A percentile compares a stretch with the other conserved stretches of the same genome.
Conservation (phyloP, 352 stramenopile genomes). For the Globisporangium camurandrum region DNA sequence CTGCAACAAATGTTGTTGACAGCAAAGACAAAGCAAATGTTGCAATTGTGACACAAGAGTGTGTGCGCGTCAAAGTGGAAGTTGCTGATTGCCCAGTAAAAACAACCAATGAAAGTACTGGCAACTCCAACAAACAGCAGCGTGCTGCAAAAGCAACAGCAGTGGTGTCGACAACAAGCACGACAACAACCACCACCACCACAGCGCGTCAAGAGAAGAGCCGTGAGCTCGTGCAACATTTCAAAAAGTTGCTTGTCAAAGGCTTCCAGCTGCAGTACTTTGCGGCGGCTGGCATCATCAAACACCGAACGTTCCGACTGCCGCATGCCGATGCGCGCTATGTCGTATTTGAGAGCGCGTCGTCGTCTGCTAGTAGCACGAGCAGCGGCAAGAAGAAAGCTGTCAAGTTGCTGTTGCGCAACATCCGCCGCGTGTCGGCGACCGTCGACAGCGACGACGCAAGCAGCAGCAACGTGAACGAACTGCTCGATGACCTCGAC, state of each 20-base stretch:
- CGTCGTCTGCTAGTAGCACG: not conserved
- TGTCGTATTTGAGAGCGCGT: conserved; percentile 46
- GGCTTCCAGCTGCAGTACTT: conserved; percentile 61
- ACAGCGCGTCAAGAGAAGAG: conserved; percentile 32
- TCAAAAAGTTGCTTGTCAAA: conserved; percentile 66
- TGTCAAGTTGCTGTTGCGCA: conserved; percentile 47
- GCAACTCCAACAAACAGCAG: too few relatives aligned
- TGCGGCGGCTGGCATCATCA: conserved; percentile 31
- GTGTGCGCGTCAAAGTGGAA: not conserved
- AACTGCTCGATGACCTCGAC: conserved; percentile 15
- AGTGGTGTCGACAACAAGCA: not conserved
- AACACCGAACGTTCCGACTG: conserved; percentile 37
- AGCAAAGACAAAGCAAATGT: not conserved
- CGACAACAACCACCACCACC: too few relatives aligned
- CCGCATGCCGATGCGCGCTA: conserved; percentile 29
- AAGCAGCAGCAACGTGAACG: not conserved
- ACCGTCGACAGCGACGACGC: conserved; percentile 11
- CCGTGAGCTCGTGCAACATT: conserved; percentile 53
- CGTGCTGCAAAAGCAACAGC: not conserved
- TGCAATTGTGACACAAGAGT: too few relatives aligned
- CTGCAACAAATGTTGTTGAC: not conserved
- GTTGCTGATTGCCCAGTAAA: too few relatives aligned
- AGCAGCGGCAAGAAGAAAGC: conserved; percentile 41
- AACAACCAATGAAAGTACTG: too few relatives aligned
- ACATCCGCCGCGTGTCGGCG: conserved; percentile 38